Evolutionary conservation across 2,329 filamentous ascomycete species (phyloP).

Genomic region (Botrytis pseudocinerea): DNA sequence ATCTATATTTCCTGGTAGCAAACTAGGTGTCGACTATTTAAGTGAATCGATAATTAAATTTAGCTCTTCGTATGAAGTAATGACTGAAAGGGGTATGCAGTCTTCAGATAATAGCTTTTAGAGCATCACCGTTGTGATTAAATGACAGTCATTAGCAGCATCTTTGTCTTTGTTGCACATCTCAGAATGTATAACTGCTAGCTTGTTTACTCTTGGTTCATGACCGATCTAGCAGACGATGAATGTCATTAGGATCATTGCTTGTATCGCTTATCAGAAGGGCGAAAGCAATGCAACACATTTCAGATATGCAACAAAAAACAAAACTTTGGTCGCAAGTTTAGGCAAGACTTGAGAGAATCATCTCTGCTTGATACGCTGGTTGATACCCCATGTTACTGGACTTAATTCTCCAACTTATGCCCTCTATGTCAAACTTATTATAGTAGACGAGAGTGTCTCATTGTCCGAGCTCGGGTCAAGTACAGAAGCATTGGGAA

Average conservation of each 20-base stretch:
- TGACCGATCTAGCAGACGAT: background rate
- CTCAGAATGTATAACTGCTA: background rate
- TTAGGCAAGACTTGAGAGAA: background rate
- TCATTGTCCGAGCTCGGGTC: background rate
- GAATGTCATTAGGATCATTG: background rate
- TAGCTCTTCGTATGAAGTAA: background rate
- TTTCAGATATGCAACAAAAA: conserved; percentile 6
- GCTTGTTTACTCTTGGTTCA: background rate
- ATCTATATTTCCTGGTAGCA: background rate
- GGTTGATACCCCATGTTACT: background rate
- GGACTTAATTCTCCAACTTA: background rate
- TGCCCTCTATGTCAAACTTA: background rate
- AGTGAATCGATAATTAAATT: too few relatives aligned
- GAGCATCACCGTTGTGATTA: background rate
- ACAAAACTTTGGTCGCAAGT: background rate
- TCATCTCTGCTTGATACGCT: background rate
- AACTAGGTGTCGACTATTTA: background rate
- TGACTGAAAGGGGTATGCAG: background rate
- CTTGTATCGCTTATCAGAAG: background rate
- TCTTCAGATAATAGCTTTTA: background rate
- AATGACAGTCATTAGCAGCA: background rate
- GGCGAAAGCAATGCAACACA: background rate
- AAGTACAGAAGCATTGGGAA: background rate
- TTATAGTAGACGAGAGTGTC: background rate
- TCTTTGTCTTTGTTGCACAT: background rate